Evolutionary conservation across 768 basidiomycete species (phyloP), one percentile per base, ranked within the genome.

Genomic region (Termitomyces sp.): DNA sequence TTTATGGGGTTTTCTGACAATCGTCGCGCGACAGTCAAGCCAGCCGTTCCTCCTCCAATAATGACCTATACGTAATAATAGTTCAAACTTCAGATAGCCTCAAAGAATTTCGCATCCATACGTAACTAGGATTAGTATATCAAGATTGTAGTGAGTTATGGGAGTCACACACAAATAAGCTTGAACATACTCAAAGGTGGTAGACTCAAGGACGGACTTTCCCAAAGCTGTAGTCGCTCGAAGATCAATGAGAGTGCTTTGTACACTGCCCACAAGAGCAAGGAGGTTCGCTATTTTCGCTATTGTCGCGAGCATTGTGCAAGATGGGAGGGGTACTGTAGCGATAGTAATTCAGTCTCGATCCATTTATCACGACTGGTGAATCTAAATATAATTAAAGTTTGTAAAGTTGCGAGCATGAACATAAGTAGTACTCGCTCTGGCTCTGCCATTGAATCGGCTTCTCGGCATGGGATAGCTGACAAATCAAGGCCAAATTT

Each of bases 11-110:
- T 22, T 49, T 49, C 48, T 31, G 48, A 49, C 31, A 49, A 20
- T 49, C 48, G 31, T 34, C 47, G 47, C 16, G 72, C 73, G 42
- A 73, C 65, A 14, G 72, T 69, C 24, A 73, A 57, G 8, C 73
- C 73, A 20, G 73, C 64, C 6, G 71, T 69, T 10, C 73, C 73
- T 27, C 73, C 73, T 47, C 73, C 73, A 24, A 69, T 66, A 29
- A 69, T 57, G 22, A 69, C 65, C 68, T 69, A 53, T 9, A 48
- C 14, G 6, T 32, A 3, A 48, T 12, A 47, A 20, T 13, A 32
- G 31, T n/a, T 22, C 10, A 29, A 13, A 56, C n/a, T 34, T 27
- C 29, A 20, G 34, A 41, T 9, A 22, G 2, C 16, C 16, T 41
- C 36, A 22, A n/a, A 6, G 7, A 39, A 39, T 14, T 27, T n/a